A percentile compares a stretch with the other conserved stretches of the same genome.
Evolutionary conservation across 148 eudicot species (phyloP).

Genomic region (Fagopyrum homotropicum): DNA sequence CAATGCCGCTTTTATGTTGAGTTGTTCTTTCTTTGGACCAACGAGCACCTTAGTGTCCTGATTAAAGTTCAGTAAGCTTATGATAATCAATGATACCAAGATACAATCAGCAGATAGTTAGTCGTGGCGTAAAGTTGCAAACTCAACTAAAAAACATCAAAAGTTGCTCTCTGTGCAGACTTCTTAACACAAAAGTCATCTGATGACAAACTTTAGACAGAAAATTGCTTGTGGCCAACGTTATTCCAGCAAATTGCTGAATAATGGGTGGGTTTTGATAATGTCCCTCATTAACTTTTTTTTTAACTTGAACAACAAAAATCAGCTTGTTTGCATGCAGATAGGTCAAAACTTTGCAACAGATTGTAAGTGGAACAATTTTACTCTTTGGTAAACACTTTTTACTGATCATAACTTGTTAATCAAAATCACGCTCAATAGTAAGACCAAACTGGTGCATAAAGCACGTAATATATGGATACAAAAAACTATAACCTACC

Average conservation of each 20-base stretch:
- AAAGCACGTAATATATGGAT: neutral
- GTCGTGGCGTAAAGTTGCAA: neutral
- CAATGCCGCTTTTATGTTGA: slow-evolving; percentile 38
- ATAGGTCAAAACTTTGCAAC: neutral
- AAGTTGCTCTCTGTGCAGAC: no score
- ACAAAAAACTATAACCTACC: slow-evolving; percentile 39
- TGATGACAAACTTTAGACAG: no score
- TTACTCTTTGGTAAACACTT: no score
- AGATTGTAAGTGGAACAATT: neutral
- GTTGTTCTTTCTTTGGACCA: slow-evolving; percentile 71
- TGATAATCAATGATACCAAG: neutral
- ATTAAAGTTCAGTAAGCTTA: slow-evolving; percentile 12
- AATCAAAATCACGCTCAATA: no score
- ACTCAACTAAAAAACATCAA: neutral
- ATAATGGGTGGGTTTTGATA: neutral
- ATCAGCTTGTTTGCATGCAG: no score
- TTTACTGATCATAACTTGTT: no score
- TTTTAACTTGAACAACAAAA: no score
- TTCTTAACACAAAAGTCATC: no score
- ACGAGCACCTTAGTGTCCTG: slow-evolving; percentile 79
- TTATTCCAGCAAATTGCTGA: no score
- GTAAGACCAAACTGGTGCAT: neutral
- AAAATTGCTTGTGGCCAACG: no score
- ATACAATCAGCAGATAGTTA: neutral
- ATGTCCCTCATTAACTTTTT: no score